A percentile compares a stretch with the other conserved stretches of the same genome.
Evolutionary conservation across 805 yeast genomes (phyloP).

Genomic region (Saccharomyces kudriavzevii): DNA sequence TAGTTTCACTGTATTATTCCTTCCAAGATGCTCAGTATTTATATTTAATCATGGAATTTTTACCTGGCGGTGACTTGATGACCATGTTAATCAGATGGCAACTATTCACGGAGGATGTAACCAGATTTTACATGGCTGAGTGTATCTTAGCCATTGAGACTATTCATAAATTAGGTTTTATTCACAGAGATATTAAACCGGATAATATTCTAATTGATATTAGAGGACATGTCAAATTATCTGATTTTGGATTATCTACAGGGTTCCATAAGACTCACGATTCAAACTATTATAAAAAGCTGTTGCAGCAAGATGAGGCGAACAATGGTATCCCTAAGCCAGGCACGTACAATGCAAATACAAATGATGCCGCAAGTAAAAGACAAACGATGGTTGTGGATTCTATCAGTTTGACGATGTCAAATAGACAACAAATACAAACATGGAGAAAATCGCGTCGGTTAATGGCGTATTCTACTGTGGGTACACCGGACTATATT

Average conservation of each 20-base stretch:
- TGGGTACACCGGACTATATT: conserved; percentile 92
- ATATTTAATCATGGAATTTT: conserved; percentile 89
- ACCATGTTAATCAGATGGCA: conserved; percentile 94
- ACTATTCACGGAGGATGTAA: conserved; percentile 86
- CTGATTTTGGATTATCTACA: conserved; percentile 82
- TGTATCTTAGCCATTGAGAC: conserved; percentile 94
- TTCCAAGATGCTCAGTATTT: conserved; percentile 67
- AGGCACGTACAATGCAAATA: conserved; percentile 18
- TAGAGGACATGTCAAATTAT: conserved; percentile 69
- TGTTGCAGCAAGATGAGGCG: conserved; percentile 56
- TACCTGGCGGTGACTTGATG: conserved; percentile 88
- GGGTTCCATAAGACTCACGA: conserved; percentile 94
- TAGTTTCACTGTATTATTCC: conserved; percentile 74
- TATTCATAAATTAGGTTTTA: conserved; percentile 84
- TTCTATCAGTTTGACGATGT: conserved; percentile 90
- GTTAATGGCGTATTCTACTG: conserved; percentile 91
- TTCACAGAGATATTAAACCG: conserved; percentile 96
- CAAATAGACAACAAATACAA: conserved; percentile 89
- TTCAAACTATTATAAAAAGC: conserved; percentile 72
- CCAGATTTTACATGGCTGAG: conserved; percentile 90
- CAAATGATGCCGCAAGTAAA: conserved; percentile 28
- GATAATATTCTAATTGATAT: conserved; percentile 88
- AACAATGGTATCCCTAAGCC: conserved; percentile 31
- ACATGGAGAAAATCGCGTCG: conserved; percentile 92
- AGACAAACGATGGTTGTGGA: conserved; percentile 85